Evolutionary conservation across 352 stramenopile genomes (phyloP), one percentile per base, ranked within the genome.

Genomic region (Phytophthora sojae): DNA sequence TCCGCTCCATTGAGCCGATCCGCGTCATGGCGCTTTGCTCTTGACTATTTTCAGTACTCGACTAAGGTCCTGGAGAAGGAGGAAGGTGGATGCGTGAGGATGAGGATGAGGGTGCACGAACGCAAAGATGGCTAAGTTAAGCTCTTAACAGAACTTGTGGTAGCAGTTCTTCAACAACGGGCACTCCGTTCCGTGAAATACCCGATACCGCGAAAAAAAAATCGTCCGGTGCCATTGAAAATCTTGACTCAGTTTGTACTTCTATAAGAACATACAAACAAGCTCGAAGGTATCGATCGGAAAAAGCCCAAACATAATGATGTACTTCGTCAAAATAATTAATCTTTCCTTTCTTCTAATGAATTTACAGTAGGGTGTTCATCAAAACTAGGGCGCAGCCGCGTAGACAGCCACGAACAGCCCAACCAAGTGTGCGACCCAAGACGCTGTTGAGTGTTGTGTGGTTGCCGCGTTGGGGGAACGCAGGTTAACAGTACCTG

Each of bases 401-500:
- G 42, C 6, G 37, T 44, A 17, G 12, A 17, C 42, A 49, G 42
- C 42, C 6, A 21, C n/a, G 42, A 49, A 1, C 42, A 49, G 42
- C 17, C 42, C 42, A 49, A 49, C 42, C 5, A 49, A 23, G 42
- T 21, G 15, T 12, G 17, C 17, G 42, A 49, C 11, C 42, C 42
- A 49, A 49, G 42, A 49, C 42, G 42, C 42, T 49, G 42, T 11
- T 21, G 42, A 8, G 17, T 49, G 17, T 21, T 49, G 42, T 11
- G 54, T 52, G 32, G 39, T 62, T 15, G 66, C 71, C 37, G 60
- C 26, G 23, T 30, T 75, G 45, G 61, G 54, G 5, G 60, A 61
- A 3, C 71, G 67, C 26, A 75, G 32, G 52, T 75, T 78, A 1
- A 51, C 71, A 53, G 56, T 69, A 1, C 45, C 57, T 19, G 30